phyloP scores from a whole-genome alignment of 805 yeast species.

The Ogataea dorogensis region DNA sequence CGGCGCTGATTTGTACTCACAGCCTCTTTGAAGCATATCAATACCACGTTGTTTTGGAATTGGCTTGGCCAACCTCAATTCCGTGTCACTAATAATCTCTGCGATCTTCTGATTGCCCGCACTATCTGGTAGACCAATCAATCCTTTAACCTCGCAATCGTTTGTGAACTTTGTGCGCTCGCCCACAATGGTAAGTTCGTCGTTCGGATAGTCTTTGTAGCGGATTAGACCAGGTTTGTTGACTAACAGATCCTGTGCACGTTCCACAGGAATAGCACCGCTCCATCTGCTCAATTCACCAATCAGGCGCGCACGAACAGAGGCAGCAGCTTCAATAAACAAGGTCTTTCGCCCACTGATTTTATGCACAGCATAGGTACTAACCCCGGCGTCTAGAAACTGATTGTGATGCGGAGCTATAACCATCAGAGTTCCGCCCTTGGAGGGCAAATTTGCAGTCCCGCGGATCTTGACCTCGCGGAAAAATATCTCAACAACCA shows the following conservation, averaged over 20 bases:
- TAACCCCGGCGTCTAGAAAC: conserved; percentile 64
- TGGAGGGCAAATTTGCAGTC: conserved; percentile 62
- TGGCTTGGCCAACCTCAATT: conserved; percentile 63
- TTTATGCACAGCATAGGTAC: conserved; percentile 69
- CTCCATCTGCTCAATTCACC: conserved; percentile 76
- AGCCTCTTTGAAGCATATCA: conserved; percentile 47
- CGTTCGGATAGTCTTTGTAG: conserved; percentile 43
- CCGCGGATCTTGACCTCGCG: conserved; percentile 89
- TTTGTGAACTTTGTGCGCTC: conserved; percentile 61
- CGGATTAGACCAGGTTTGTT: conserved; percentile 59
- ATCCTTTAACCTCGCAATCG: conserved; percentile 63
- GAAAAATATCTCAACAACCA: conserved; percentile 58
- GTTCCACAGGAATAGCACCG: conserved; percentile 83
- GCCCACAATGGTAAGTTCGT: conserved; percentile 63
- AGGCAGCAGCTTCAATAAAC: conserved; percentile 82
- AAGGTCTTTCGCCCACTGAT: conserved; percentile 68
- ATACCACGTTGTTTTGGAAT: conserved; percentile 54
- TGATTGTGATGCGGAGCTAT: conserved; percentile 98
- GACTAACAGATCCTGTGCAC: conserved; percentile 81
- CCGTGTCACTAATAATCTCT: conserved; percentile 68
- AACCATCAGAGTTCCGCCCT: conserved; percentile 87
- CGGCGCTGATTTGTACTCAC: conserved; percentile 66
- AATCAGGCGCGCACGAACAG: conserved; percentile 63
- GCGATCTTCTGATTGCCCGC: conserved; percentile 73
- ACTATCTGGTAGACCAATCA: conserved; percentile 74